Percentiles rank a stretch among this genome's conserved stretches.
Conservation (phyloP, 2,329 filamentous ascomycete genomes). For the Colletotrichum karsti region DNA sequence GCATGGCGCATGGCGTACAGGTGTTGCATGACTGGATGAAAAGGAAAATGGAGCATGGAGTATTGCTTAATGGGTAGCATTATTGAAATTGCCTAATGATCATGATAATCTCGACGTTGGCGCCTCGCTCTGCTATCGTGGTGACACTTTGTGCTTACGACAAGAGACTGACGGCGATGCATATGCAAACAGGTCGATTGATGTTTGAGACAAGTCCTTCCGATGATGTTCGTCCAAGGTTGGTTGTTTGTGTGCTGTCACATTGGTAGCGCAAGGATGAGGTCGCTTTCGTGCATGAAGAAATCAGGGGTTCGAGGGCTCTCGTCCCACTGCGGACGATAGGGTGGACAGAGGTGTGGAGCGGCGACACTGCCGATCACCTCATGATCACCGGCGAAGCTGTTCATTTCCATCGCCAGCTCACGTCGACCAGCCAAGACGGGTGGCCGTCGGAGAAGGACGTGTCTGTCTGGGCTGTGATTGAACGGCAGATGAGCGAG, state of each 20-base stretch:
- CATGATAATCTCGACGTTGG: not conserved
- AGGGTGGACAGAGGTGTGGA: not conserved
- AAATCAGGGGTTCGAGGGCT: not conserved
- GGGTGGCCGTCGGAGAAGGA: no score
- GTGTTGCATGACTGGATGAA: not conserved
- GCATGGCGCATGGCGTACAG: not conserved
- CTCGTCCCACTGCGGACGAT: not conserved
- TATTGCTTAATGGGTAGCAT: constrained; percentile 4
- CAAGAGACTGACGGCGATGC: no score
- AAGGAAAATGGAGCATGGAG: not conserved
- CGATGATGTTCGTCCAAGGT: not conserved
- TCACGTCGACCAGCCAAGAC: not conserved
- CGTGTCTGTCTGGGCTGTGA: no score
- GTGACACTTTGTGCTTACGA: not conserved
- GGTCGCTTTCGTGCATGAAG: not conserved
- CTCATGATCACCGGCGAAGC: not conserved
- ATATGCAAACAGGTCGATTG: no score
- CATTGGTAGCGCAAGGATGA: not conserved
- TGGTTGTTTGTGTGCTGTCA: not conserved
- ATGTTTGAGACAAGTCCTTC: not conserved
- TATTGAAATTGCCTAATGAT: not conserved
- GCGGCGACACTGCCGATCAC: not conserved
- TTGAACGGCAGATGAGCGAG: no score
- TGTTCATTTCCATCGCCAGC: not conserved
- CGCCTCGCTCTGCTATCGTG: not conserved